Evolutionary conservation across 2,329 filamentous ascomycete genomes (phyloP), one percentile per base, ranked within the genome.

Genomic region (Tolypocladium pustulatum): DNA sequence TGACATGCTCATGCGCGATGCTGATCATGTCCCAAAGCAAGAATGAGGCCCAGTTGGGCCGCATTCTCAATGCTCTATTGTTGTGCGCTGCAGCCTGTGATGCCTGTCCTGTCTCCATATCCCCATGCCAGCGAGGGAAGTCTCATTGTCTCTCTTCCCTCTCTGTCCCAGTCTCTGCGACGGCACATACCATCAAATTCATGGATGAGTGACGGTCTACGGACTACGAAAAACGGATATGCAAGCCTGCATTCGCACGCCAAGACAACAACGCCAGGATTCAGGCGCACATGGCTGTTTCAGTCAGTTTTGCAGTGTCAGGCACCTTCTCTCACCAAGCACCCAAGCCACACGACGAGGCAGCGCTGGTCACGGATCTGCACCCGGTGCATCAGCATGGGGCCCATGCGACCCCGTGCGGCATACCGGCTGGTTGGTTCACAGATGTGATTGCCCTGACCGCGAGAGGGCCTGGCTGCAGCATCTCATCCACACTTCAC

Each of bases 371-470:
- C 40, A 34, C 32, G 40, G 30, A 54, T 53, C 49, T 34, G 54
- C 57, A n/a, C 20, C 49, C 20, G 49, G 49, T 1, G 49, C 15
- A 34, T 22, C 20, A 34, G 36, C 49, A 53, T 53, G 49, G 49
- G 49, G 20, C 49, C 49, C 49, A 46, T 55, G 40, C 41, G 30
- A 54, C 55, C 34, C 30, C 43, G 49, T 55, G 38, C 43, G 37
- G 17, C 40, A 49, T 58, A 56, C 59, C 59, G 57, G 54, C 53
- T 22, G 22, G 59, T 54, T 60, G 59, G 59, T 58, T 60, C 59
- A 55, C 56, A 51, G n/a, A 51, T 55, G 55, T 51, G 54, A 56
- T 37, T 37, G 17, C 55, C n/a, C 22, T 41, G 54, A 37, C 37
- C 17, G 32, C 32, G 41, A 56, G 34, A 56, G 53, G 56, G 52